Evolutionary conservation across 495 filamentous ascomycete species (phyloP), one percentile per base, ranked within the genome.

Genomic region (Neurospora discreta): DNA sequence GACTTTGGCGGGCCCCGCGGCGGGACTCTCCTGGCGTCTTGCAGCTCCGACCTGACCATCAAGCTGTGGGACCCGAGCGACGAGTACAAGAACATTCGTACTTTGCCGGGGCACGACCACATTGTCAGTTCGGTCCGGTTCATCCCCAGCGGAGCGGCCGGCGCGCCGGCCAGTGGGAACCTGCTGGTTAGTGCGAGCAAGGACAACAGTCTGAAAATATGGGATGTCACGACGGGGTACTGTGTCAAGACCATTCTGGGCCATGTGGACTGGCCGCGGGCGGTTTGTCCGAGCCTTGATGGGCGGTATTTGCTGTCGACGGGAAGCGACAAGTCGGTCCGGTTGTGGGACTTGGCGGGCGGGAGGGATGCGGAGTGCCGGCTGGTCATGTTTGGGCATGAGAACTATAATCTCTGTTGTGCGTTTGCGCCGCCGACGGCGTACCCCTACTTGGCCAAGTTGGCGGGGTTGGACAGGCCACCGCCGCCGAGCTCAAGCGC

Each of bases 41-140:
- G 94, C 80, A 90, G 87, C 20, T 90, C 89, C 71, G 94, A 97
- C 76, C 83, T 97, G 2, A 95, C 92, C 0, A 96, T 97, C 81
- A 98, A 97, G 78, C 79, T 98, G 16, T 98, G 94, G 94, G 93
- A 97, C 72, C 94, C 94, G 5, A 88, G 86, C n/a, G 91, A 97
- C 74, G 92, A 95, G 67, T 97, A 97, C 82, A 95, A 96, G 75
- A 96, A 97, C 77, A 94, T 96, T 71, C 88, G 94, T 65, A 98
- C 93, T 0, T 85, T 98, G 7, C 89, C 90, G 3, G 94, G 94
- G 10, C 94, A 98, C 77, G 94, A 98, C 74, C 93, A 97, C 78
- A 91, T 87, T 68, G 90, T 97, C 41, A 92, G 89, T 60, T 89
- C 91, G 5, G 88, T 97, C 3, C 89, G 93, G 7, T 97, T 97